Evolutionary conservation across 306 rosid species (phyloP), one percentile per base, ranked within the genome.

Genomic region (Prunus dulcis): DNA sequence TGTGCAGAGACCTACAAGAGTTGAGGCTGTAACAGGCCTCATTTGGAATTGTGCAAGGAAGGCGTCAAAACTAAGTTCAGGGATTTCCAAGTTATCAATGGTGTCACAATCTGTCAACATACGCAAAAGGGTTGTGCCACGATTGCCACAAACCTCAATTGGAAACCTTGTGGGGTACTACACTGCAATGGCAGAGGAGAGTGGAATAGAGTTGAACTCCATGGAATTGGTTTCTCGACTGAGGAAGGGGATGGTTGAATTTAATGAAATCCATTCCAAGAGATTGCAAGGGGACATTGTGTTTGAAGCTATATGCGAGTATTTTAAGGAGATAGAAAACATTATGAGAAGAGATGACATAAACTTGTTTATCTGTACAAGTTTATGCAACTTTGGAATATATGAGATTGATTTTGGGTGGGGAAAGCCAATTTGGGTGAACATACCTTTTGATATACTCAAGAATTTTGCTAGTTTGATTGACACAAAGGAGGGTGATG

Each of bases 11-110:
- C 89, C 90, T 6, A 72, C 86, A 5, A 66, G 84, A 23, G 38
- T 80, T 14, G 88, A 86, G 78, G 82, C 67, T n/a, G 87, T 84
- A 14, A 69, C 86, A 3, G 77, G 82, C 2, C 76, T 90, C 27
- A 23, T 90, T 10, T 90, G 87, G 91, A 85, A 75, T 77, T 85
- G 73, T 63, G 67, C 80, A 0, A 76, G 78, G 78, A 69, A 2
- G 11, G 83, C 79, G 0, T 57, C 82, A 19, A 71, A 50, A 20
- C 55, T 67, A 70, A 69, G 49, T 20, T 71, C 72, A 46, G 82
- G 78, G 22, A 14, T 19, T 4, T 38, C 73, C 32, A 72, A 68
- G 17, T 55, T 61, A 47, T 82, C 81, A 23, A 32, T 83, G 58
- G 27, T 81, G 72, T 66, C 78, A 34, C 88, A 84, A 50, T 18